Evolutionary conservation across 1,284 basidiomycete genomes (phyloP), one percentile per base, ranked within the genome.

Genomic region (Golubevia pallescens): DNA sequence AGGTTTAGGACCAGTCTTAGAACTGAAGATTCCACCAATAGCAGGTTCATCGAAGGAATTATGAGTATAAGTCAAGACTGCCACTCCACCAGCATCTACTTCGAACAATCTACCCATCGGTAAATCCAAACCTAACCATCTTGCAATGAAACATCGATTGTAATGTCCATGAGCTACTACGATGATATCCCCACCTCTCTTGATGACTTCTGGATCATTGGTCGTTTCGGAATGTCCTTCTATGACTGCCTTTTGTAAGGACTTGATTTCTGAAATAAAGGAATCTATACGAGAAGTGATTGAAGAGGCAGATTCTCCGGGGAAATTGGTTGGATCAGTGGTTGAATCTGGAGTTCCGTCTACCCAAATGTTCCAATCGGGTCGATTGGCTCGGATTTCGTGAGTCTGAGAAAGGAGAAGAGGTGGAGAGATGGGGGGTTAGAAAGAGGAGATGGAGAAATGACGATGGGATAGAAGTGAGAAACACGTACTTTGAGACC

Each of bases 81-180:
- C 79, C 66, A 81, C 74, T n/a, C 72, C 82, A 2, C 80, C 79
- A 1, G 82, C 75, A 38, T 79, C 77, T 66, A 84, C 77, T 62
- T 79, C 78, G 58, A 85, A 82, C 24, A 72, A 42, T 3, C 72
- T 57, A 1, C 80, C 81, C n/a, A 70, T 63, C 42, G 68, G 60
- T 19, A 82, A 59, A 2, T 78, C 77, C 58, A 82, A 62, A 3
- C 73, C 67, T 6, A 85, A 58, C 74, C 80, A 85, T 32, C 82
- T 71, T 2, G 81, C 77, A 19, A 85, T 73, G 57, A 85, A 83
- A 60, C 60, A 67, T 51, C 76, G 68, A 53, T 80, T 81, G 62
- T 77, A 83, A 59, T 84, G 82, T 1, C 82, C 82, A 60, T 85
- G 82, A 10, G 78, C 74, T 2, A 85, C 75, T 16, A 85, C 59